Evolutionary conservation across 352 stramenopile species (phyloP).

Genomic region (Globisporangium recalcitrans): DNA sequence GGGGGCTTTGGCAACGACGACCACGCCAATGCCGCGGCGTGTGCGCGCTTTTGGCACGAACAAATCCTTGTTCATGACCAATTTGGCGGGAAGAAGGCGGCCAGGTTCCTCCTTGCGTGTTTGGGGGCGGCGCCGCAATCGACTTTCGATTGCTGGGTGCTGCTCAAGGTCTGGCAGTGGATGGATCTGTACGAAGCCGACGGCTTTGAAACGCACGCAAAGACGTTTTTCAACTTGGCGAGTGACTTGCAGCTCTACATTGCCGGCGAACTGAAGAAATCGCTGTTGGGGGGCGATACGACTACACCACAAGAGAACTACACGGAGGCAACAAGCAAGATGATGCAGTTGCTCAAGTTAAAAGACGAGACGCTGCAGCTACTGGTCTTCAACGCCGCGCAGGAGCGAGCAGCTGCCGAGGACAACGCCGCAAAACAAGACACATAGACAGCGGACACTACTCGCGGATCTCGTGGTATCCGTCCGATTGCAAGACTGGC

Average conservation of each 20-base stretch:
- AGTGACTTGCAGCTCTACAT: conserved; percentile 50
- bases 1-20: conserved; percentile 6
- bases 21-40: conserved; percentile 33
- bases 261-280: conserved; percentile 21
- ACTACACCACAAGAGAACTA: conserved; percentile 26
- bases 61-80: conserved; percentile 26
- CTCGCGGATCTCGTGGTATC: conserved; percentile 36
- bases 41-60: conserved; percentile 63
- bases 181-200: conserved; percentile 54
- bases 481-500: conserved; percentile 16
- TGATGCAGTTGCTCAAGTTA: conserved; percentile 42
- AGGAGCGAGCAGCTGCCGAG: conserved; percentile 20
- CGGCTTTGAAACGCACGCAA: conserved; percentile 37
- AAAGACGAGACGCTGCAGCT: conserved; percentile 63
- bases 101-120: conserved; percentile 36
- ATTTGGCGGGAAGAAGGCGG: conserved; percentile 31
- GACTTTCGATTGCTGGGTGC: conserved; percentile 31
- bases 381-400: conserved; percentile 44
- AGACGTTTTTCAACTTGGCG: conserved; percentile 37
- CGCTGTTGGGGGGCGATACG: background rate
- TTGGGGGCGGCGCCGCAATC: conserved; percentile 17
- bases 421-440: conserved; percentile 17
- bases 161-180: conserved; percentile 43
- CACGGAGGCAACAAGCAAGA: conserved; percentile 32
- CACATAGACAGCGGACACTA: background rate